phyloP scores from a whole-genome alignment of 1,284 basidiomycete species.

The Nidula niveotomentosa region DNA sequence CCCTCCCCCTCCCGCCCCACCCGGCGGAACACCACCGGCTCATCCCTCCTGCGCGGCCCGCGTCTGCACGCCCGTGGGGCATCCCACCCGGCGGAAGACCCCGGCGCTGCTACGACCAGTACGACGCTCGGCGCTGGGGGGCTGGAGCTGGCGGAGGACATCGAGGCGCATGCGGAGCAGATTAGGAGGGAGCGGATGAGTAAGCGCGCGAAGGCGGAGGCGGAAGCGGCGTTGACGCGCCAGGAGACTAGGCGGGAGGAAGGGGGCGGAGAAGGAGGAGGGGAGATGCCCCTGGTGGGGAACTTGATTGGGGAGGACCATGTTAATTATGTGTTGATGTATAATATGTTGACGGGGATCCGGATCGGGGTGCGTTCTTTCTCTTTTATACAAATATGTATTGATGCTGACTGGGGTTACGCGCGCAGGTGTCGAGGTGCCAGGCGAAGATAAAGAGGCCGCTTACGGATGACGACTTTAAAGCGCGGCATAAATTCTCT shows the following conservation, averaged over 20 bases:
- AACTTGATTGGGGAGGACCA: constrained; percentile 97
- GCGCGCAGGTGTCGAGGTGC: constrained; percentile 82
- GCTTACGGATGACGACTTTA: constrained; percentile 86
- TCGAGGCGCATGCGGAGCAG: constrained; percentile 80
- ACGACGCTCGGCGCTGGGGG: constrained; percentile 23
- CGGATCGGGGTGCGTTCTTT: constrained; percentile 80
- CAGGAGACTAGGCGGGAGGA: constrained; percentile 15
- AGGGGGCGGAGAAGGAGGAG: constrained; percentile 29
- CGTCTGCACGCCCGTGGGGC: constrained; percentile 19
- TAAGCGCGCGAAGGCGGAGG: constrained; percentile 64
- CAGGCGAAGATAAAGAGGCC: constrained; percentile 92
- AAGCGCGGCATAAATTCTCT: constrained; percentile 91
- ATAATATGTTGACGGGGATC: constrained; percentile 99
- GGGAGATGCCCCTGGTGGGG: constrained; percentile 77
- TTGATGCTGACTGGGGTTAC: constrained; percentile 3
- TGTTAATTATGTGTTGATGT: constrained; percentile 99
- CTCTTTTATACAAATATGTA: constrained; percentile 1
- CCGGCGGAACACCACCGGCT: constrained; percentile 48
- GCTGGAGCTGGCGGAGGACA: constrained; percentile 59
- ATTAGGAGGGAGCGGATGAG: constrained; percentile 75
- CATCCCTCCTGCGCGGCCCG: constrained; percentile 19
- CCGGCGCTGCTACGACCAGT: constrained; percentile 26
- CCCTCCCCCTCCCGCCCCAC: constrained; percentile 33
- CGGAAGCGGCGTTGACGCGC: constrained; percentile 43
- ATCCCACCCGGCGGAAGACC: constrained; percentile 20